phyloP scores from a whole-genome alignment of 768 basidiomycete species.

The Mycena epipterygia region DNA sequence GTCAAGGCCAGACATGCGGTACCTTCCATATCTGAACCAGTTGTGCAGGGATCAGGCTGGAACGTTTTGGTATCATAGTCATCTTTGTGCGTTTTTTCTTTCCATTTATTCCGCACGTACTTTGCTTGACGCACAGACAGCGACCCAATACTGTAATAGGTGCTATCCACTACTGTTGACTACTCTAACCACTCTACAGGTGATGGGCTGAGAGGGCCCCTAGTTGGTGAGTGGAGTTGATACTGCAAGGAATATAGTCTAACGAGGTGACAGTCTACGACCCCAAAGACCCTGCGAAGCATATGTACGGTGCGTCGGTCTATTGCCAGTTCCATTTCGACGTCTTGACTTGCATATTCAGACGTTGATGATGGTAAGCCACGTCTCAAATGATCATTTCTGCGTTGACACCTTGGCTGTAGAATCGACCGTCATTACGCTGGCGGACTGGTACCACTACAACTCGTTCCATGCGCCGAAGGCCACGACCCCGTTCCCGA shows the following conservation, averaged over 20 bases:
- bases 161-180: neutral
- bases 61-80: constrained; percentile 25
- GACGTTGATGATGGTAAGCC: constrained; percentile 24
- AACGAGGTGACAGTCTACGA: constrained; percentile 7
- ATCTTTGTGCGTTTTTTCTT: constrained; percentile 1
- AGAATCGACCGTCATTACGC: constrained; percentile 52
- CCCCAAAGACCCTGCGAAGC: constrained; percentile 9
- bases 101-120: neutral
- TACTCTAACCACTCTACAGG: too few relatives aligned
- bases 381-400: constrained; percentile 17
- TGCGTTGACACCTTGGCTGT: neutral
- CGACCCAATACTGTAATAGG: neutral
- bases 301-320: constrained; percentile 7
- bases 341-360: neutral
- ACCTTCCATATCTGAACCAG: too few relatives aligned
- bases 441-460: constrained; percentile 50
- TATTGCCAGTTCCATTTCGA: too few relatives aligned
- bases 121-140: neutral
- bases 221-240: neutral
- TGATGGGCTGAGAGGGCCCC: constrained; percentile 13
- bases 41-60: constrained; percentile 3
- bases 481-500: neutral
- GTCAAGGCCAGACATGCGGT: neutral
- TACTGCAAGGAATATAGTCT: too few relatives aligned
- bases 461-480: neutral